These are phyloP conservation scores for Fraxinus albicans DNA, from an alignment of 305 asterid genomes.

Conservation along the genomic window DNA sequence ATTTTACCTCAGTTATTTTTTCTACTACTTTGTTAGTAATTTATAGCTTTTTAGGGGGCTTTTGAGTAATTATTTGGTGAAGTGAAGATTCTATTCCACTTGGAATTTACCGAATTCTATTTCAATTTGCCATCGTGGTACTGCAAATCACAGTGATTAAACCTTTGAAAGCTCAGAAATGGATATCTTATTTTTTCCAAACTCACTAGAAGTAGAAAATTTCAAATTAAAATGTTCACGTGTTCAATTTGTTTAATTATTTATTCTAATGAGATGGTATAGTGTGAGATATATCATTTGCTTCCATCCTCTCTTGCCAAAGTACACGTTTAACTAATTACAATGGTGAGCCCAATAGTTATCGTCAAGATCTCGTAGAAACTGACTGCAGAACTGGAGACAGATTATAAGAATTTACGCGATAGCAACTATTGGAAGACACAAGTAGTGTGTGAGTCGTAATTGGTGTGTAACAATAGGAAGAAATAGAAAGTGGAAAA, in stretches of 20 bases:
- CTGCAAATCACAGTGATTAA: background rate
- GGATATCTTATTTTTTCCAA: background rate
- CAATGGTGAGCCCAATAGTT: background rate
- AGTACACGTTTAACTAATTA: background rate
- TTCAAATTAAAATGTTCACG: background rate
- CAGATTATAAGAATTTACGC: background rate
- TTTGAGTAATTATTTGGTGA: background rate
- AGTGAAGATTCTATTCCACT: background rate
- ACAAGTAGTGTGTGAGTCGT: background rate
- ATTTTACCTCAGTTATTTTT: background rate
- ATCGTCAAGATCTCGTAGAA: background rate
- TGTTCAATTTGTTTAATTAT: background rate
- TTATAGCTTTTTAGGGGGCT: background rate
- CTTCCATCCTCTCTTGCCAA: background rate
- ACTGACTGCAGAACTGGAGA: background rate
- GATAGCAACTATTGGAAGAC: background rate
- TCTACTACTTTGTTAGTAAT: background rate
- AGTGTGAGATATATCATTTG: background rate
- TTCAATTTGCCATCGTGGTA: background rate
- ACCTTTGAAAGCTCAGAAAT: background rate
- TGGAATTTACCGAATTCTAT: background rate
- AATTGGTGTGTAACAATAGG: background rate
- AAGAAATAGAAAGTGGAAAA: background rate
- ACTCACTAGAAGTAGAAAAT: background rate
- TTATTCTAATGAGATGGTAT: background rate